These are phyloP conservation scores for Lathyrus sativus DNA, from an alignment of 306 rosid genomes.

Conservation along the genomic window DNA sequence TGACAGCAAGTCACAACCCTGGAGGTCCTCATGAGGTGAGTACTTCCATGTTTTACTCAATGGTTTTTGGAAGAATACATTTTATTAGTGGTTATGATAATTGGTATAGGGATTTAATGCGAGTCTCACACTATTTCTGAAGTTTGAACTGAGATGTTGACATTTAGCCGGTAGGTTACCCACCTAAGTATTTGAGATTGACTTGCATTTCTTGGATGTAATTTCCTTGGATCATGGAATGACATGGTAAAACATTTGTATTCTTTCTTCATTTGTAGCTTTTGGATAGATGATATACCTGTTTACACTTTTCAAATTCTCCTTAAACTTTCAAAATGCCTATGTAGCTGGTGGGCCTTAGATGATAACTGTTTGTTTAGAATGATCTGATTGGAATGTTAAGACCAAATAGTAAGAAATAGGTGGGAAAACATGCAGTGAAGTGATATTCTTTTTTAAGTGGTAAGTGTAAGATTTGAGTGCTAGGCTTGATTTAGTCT, in stretches of 20 bases:
- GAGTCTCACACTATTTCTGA: conserved; percentile 12
- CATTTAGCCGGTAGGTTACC: conserved; percentile 22
- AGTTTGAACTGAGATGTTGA: conserved; percentile 20
- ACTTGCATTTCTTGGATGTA: conserved; percentile 13
- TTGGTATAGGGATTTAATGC: conserved; percentile 21
- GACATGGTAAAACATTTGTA: conserved; percentile 3
- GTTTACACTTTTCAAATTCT: conserved; percentile 15
- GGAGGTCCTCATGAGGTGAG: conserved; percentile 95
- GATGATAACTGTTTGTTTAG: conserved; percentile 16
- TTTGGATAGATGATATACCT: background rate
- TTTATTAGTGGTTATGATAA: conserved; percentile 23
- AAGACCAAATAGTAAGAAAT: conserved; percentile 12
- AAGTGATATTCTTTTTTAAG: background rate
- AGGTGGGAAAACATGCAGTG: background rate
- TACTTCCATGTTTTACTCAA: conserved; percentile 29
- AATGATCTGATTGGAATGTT: conserved; percentile 19
- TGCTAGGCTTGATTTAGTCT: conserved; percentile 21
- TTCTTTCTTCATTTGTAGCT: conserved; percentile 9
- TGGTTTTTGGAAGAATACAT: conserved; percentile 25
- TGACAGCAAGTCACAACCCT: conserved; percentile 99
- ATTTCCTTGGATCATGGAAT: conserved; percentile 13
- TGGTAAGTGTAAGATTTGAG: background rate
- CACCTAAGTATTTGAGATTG: conserved; percentile 17
- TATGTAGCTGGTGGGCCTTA: conserved; percentile 12
- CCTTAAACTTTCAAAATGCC: conserved; percentile 10